Evolutionary conservation across 768 basidiomycete genomes (phyloP), one percentile per base, ranked within the genome.

Genomic region (Lentinula guzmanii): DNA sequence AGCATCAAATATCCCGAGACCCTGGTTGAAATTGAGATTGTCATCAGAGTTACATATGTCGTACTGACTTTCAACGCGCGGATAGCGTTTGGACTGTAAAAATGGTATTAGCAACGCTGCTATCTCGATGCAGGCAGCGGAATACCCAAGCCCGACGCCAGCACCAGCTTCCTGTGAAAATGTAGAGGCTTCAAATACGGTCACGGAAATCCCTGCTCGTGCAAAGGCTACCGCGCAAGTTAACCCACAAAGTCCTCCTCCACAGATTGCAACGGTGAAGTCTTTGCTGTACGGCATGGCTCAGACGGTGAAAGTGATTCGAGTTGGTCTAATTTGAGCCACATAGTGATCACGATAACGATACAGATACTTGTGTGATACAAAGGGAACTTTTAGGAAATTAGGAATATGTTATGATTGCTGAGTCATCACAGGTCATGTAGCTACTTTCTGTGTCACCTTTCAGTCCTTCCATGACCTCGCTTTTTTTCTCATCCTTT

Each of bases 401-500:
- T 5, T 18, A 43, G 4, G 46, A 28, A 5, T 10, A 24, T 9
- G 11, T 21, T 28, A 13, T n/a, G n/a, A n/a, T 48, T 48, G 46
- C 46, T 48, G 18, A 48, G 46, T 48, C 46, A 48, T 11, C 15
- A 0, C 39, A 13, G 15, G 42, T n/a, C n/a, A 5, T 43, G 15
- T 1, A n/a, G 8, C 21, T n/a, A 9, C 2, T 18, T 13, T 34
- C 11, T n/a, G n/a, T n/a, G n/a, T n/a, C 3, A 52, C 2, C 7
- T 8, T 55, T 21, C n/a, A 1, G n/a, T 6, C 16, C 18, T 21
- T 18, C 33, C 41, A 56, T 56, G 55, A 65, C 70, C 39, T 50
- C 70, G 28, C 68, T 91, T 33, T 70, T 92, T 55, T 93, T 93
- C 75, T 90, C 90, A 8, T 86, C 88, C 1, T 85, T 92, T 58